Conservation (phyloP, 2,329 filamentous ascomycete species). For the Penicillium vulpinum region DNA sequence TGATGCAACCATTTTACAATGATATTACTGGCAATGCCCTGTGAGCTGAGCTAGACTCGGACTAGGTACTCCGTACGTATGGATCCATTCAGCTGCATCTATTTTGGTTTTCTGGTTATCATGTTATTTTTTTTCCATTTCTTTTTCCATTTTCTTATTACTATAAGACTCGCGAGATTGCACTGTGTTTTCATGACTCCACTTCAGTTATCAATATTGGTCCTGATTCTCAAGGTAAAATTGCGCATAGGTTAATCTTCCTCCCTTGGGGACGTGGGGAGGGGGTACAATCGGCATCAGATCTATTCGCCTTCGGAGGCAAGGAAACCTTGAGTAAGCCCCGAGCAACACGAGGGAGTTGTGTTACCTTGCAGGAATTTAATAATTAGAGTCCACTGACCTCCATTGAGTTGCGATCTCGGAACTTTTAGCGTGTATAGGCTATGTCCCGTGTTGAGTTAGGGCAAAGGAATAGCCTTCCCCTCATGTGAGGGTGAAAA, state of each 20-base stretch:
- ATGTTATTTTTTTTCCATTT: not conserved
- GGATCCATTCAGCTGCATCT: conserved; percentile 2
- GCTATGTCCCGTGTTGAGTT: not conserved
- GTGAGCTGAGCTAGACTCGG: conserved; percentile 9
- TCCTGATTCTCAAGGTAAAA: not conserved
- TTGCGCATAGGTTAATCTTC: not conserved
- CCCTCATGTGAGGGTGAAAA: conserved; percentile 4
- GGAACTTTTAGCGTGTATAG: not conserved
- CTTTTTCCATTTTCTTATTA: not conserved
- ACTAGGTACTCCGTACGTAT: not conserved
- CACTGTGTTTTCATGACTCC: not conserved
- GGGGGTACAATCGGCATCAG: conserved; percentile 19
- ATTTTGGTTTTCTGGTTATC: not conserved
- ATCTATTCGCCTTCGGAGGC: conserved; percentile 17
- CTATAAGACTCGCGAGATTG: not conserved
- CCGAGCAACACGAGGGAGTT: conserved; percentile 23
- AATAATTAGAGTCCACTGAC: not conserved
- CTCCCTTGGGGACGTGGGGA: conserved; percentile 26
- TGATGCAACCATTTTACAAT: conserved; percentile 24
- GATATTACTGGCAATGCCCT: conserved; percentile 11
- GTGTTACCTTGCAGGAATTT: conserved; percentile 18
- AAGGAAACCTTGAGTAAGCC: conserved; percentile 4
- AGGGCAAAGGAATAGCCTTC: conserved; percentile 2
- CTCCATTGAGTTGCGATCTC: not conserved
- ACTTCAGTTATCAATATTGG: not conserved